Evolutionary conservation across 2,329 filamentous ascomycete genomes (phyloP).

Genomic region (Neobulgaria alba): DNA sequence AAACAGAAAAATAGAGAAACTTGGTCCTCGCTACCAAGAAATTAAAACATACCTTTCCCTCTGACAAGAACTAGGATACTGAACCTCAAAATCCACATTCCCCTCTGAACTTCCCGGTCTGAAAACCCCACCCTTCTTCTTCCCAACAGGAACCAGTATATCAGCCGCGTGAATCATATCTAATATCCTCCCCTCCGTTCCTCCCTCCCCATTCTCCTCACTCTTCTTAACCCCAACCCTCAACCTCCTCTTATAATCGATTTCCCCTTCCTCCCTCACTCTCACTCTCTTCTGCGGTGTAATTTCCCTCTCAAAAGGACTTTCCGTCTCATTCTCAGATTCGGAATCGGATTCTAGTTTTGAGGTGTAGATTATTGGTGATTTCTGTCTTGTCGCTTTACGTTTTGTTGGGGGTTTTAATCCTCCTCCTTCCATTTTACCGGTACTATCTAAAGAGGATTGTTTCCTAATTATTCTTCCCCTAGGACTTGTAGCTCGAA

Average conservation of each 20-base stretch:
- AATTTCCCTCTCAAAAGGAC: constrained; percentile 2
- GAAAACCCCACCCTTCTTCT: constrained; percentile 32
- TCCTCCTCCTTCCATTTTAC: no score
- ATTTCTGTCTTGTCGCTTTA: constrained; percentile 12
- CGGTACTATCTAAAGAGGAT: no score
- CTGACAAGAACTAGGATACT: constrained; percentile 71
- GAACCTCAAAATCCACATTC: constrained; percentile 56
- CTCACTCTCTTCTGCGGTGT: constrained; percentile 16
- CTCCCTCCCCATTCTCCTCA: constrained; percentile 12
- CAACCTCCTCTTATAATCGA: constrained; percentile 23
- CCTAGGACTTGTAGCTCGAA: no score
- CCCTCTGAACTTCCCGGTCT: constrained; percentile 42
- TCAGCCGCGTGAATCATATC: constrained; percentile 49
- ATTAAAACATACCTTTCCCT: constrained; percentile 51
- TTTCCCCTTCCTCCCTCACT: constrained; percentile 11
- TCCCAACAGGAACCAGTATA: constrained; percentile 42
- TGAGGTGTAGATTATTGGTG: constrained; percentile 13
- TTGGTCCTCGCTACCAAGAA: no score
- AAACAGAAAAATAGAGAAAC: not conserved
- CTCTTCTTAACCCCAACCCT: constrained; percentile 21
- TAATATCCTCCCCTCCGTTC: constrained; percentile 10
- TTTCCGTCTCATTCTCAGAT: constrained; percentile 10
- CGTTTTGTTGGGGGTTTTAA: constrained; percentile 15
- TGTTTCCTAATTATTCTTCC: no score
- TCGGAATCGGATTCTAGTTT: constrained; percentile 13